phyloP scores from a whole-genome alignment of 2,329 filamentous ascomycete genomes.

The Pseudocercospora fijiensis region DNA sequence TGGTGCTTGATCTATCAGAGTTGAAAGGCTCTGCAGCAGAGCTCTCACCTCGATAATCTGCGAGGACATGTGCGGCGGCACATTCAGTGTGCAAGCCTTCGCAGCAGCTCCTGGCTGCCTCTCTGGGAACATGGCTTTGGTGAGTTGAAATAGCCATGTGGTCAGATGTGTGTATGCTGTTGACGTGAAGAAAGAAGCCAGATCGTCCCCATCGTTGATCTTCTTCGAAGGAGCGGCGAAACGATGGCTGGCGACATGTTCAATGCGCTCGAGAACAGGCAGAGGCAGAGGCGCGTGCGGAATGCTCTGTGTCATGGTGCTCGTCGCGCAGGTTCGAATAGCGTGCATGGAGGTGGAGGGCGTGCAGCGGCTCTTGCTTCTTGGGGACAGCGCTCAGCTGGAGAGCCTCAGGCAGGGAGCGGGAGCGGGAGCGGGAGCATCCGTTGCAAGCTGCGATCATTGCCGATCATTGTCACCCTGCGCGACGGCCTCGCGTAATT shows the following conservation, averaged over 20 bases:
- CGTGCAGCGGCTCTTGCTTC: not conserved
- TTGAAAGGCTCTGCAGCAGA: conserved; percentile 64
- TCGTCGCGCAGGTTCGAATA: not conserved
- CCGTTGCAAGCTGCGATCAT: not conserved
- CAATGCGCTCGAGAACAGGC: conserved; percentile 13
- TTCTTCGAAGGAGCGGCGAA: conserved; percentile 72
- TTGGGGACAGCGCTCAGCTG: not conserved
- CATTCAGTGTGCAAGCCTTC: conserved; percentile 33
- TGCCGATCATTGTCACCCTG: too few species aligned
- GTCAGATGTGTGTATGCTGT: conserved; percentile 85
- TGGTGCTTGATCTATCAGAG: conserved; percentile 72
- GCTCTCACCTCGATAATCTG: conserved; percentile 61
- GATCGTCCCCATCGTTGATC: conserved; percentile 83
- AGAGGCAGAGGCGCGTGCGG: not conserved
- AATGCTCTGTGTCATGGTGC: not conserved
- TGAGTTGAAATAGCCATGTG: conserved; percentile 84
- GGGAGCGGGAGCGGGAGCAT: too few species aligned
- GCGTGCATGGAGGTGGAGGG: not conserved
- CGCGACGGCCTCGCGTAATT: not conserved
- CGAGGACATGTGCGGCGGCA: conserved; percentile 54
- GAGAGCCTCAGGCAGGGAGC: too few species aligned
- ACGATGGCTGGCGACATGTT: conserved; percentile 25
- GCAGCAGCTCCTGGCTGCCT: conserved; percentile 44
- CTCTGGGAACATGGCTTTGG: conserved; percentile 77
- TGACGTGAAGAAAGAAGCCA: conserved; percentile 74